Conservation (phyloP, 1,139 yeast species). For the Hemisphaericaspora xylofermentans region DNA sequence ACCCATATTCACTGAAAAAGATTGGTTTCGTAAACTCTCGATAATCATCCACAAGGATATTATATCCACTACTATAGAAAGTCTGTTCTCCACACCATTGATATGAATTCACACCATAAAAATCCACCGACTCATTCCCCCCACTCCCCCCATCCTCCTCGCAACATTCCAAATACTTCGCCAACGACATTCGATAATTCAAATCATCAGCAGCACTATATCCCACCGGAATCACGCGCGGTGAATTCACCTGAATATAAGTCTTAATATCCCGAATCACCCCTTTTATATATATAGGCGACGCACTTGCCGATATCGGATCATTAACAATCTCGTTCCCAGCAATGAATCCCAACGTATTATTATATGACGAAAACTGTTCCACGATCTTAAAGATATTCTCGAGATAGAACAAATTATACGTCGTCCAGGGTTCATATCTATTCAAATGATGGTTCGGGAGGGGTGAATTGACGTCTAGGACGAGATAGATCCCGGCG, state of each 20-base stretch:
- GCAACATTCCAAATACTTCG: slow-evolving; percentile 78
- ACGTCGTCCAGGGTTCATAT: slow-evolving; percentile 86
- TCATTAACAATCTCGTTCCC: slow-evolving; percentile 94
- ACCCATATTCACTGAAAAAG: slow-evolving; percentile 90
- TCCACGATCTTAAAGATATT: slow-evolving; percentile 81
- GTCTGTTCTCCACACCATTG: slow-evolving; percentile 97
- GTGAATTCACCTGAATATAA: slow-evolving; percentile 58
- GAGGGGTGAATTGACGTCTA: slow-evolving; percentile 89
- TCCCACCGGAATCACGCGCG: slow-evolving; percentile 82
- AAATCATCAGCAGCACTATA: slow-evolving; percentile 94
- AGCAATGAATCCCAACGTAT: slow-evolving; percentile 89
- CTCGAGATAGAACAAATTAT: slow-evolving; percentile 63
- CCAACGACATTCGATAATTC: slow-evolving; percentile 68
- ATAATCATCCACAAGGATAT: slow-evolving; percentile 70
- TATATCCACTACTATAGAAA: slow-evolving; percentile 79
- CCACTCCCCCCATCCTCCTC: slow-evolving; percentile 56
- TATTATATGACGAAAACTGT: slow-evolving; percentile 80
- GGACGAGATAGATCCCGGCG: slow-evolving; percentile 86
- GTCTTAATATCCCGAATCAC: slow-evolving; percentile 76
- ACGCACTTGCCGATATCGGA: slow-evolving; percentile 62
- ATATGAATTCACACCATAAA: slow-evolving; percentile 92
- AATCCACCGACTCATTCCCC: slow-evolving; percentile 69
- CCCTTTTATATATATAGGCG: slow-evolving; percentile 76
- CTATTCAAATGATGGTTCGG: slow-evolving; percentile 77
- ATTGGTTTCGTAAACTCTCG: slow-evolving; percentile 69